Evolutionary conservation across 1,139 yeast genomes (phyloP), one percentile per base, ranked within the genome.

Genomic region (Kodamaea sp.): DNA sequence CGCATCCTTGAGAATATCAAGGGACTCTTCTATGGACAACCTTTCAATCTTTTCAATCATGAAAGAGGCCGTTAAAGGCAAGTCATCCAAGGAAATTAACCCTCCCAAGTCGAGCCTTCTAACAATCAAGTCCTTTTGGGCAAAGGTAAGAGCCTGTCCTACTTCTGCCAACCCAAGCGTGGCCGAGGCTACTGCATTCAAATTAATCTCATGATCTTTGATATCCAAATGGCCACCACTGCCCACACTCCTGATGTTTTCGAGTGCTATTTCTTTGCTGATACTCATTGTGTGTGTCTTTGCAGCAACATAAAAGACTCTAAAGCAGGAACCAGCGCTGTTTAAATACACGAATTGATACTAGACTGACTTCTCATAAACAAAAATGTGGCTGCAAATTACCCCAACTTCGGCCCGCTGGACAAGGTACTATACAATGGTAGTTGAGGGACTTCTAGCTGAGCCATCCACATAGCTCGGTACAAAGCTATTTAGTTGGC

Each of bases 11-110:
- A 59, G 41, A 15, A 39, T 41, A 7, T 39, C 42, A 10, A 59
- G 28, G 2, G 63, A 50, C 31, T 61, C 65, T 6, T 38, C 43
- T 7, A 39, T 42, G 2, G 45, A 7, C 33, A 61, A 35, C 13
- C 31, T 28, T 38, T 55, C 57, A 28, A 59, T 51, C 30, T 61
- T 57, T 39, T 59, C 63, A 37, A 61, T 47, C 53, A 60, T 53
- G 39, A 59, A 57, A 9, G 57, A 38, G 5, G 55, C 62, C 7
- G 43, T 39, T 9, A 50, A 46, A 2, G 65, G 66, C 28, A 61
- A 47, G 16, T 58, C 48, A 5, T 58, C 59, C 29, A 57, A 48
- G 10, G 44, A 25, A 2, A 39, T 32, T 38, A 60, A 55, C 15
- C 53, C 52, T 26, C 52, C 61, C 28, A 44, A 53, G 33, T 53